Percentiles rank a stretch among this genome's conserved stretches.
Evolutionary conservation across 2,329 filamentous ascomycete species (phyloP).

Genomic region (Hymenotorrendiella dingleyae): DNA sequence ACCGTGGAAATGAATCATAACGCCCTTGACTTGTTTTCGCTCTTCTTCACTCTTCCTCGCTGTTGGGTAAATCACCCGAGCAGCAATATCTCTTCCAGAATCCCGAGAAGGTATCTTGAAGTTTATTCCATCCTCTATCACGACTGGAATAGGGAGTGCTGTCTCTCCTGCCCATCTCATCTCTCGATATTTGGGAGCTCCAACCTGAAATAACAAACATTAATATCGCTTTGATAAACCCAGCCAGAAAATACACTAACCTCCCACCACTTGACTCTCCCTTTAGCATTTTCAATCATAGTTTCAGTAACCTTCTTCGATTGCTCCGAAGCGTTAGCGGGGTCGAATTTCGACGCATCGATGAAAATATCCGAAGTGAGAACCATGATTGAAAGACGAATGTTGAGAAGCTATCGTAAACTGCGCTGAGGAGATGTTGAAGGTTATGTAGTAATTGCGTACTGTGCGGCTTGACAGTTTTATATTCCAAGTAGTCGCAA

Average conservation of each 20-base stretch:
- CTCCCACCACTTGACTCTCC: constrained; percentile 45
- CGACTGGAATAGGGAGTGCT: constrained; percentile 39
- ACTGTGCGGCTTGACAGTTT: too few species aligned
- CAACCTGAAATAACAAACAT: too few species aligned
- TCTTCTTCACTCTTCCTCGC: constrained; percentile 35
- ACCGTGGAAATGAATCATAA: constrained; percentile 53
- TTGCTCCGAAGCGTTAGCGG: constrained; percentile 33
- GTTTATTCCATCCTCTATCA: constrained; percentile 41
- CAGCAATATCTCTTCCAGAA: constrained; percentile 42
- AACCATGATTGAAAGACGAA: constrained; percentile 30
- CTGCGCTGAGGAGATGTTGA: too few species aligned
- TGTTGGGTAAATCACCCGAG: constrained; percentile 31
- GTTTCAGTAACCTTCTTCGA: constrained; percentile 40
- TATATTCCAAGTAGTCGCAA: neutral
- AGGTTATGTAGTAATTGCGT: too few species aligned
- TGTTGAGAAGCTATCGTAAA: too few species aligned
- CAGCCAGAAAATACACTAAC: constrained; percentile 30
- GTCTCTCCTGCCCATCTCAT: constrained; percentile 49
- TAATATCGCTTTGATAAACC: too few species aligned
- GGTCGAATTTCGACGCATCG: constrained; percentile 38
- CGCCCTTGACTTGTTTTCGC: constrained; percentile 41
- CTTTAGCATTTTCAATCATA: constrained; percentile 21
- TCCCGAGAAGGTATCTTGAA: constrained; percentile 47
- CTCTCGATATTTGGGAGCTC: constrained; percentile 46
- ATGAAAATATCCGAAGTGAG: constrained; percentile 36